phyloP scores from a whole-genome alignment of 495 filamentous ascomycete species.

The Aspergillus asperescens region DNA sequence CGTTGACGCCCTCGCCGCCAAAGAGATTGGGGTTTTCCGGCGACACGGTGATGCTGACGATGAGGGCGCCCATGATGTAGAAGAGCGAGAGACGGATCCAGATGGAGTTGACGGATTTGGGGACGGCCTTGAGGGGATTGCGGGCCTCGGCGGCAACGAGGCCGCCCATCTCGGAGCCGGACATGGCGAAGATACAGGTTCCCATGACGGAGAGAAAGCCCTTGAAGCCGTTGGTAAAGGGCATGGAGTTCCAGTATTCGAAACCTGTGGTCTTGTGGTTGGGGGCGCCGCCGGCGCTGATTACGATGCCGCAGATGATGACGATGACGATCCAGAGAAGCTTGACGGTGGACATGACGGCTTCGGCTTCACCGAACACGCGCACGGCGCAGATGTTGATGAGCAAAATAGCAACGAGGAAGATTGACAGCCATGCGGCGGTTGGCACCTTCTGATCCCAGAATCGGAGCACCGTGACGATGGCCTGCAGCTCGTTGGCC shows the following conservation, averaged over 20 bases:
- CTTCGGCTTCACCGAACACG: slow-evolving; percentile 53
- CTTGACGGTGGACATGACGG: slow-evolving; percentile 45
- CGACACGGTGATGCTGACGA: slow-evolving; percentile 53
- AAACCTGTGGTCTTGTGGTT: slow-evolving; percentile 51
- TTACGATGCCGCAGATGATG: slow-evolving; percentile 38
- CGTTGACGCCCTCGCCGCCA: slow-evolving; percentile 42
- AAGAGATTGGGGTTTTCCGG: slow-evolving; percentile 37
- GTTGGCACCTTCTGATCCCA: slow-evolving; percentile 45
- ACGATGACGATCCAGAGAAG: slow-evolving; percentile 41
- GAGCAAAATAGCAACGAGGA: slow-evolving; percentile 37
- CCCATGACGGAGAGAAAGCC: slow-evolving; percentile 64
- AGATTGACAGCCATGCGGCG: slow-evolving; percentile 45
- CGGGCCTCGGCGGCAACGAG: slow-evolving; percentile 60
- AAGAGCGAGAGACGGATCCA: slow-evolving; percentile 64
- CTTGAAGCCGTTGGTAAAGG: slow-evolving; percentile 64
- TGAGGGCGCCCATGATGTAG: slow-evolving; percentile 46
- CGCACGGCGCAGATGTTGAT: slow-evolving; percentile 44
- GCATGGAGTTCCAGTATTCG: slow-evolving; percentile 58
- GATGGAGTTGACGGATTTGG: slow-evolving; percentile 58
- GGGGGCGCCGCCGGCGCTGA: slow-evolving; percentile 52
- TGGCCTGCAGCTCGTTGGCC: slow-evolving; percentile 45
- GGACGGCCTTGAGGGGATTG: slow-evolving; percentile 57
- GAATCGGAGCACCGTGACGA: slow-evolving; percentile 54
- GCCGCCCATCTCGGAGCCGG: slow-evolving; percentile 52
- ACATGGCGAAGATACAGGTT: slow-evolving; percentile 62